These are phyloP conservation scores for Kwoniella bestiolae DNA, from an alignment of 768 basidiomycete species.

Conservation along the genomic window DNA sequence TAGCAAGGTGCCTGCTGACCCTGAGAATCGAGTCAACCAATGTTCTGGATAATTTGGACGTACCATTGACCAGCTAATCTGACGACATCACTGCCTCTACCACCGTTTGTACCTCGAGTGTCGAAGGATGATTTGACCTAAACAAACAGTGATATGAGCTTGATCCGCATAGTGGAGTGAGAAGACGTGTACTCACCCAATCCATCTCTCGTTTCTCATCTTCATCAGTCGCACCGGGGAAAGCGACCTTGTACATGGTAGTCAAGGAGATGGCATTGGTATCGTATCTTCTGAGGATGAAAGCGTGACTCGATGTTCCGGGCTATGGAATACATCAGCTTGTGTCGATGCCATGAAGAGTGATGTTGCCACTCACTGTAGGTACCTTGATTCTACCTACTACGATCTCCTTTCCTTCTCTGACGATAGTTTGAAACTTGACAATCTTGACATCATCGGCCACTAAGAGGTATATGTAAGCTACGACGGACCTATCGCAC, in stretches of 20 bases:
- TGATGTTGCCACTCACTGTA: constrained; percentile 63
- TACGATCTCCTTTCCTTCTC: constrained; percentile 84
- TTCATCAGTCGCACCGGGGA: constrained; percentile 75
- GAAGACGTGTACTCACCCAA: constrained; percentile 67
- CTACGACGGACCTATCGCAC: neutral
- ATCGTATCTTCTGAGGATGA: constrained; percentile 91
- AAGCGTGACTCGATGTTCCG: constrained; percentile 72
- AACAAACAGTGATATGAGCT: neutral
- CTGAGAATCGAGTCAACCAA: constrained; percentile 29
- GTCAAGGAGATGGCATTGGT: constrained; percentile 89
- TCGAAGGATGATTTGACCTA: constrained; percentile 73
- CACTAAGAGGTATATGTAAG: constrained; percentile 34
- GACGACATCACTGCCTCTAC: constrained; percentile 68
- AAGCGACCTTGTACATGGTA: constrained; percentile 95
- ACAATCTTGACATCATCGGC: constrained; percentile 61
- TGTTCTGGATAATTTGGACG: neutral
- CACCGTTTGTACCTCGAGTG: constrained; percentile 71
- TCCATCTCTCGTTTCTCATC: constrained; percentile 78
- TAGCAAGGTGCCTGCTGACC: constrained; percentile 63
- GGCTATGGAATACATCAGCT: constrained; percentile 58
- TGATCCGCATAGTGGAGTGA: neutral
- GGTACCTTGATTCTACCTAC: constrained; percentile 89
- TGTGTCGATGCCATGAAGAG: constrained; percentile 3
- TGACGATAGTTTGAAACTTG: constrained; percentile 88
- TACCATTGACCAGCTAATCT: constrained; percentile 87